phyloP scores from a whole-genome alignment of 108 stramenopile genomes.

The Pseudonitzschia multistriata region DNA sequence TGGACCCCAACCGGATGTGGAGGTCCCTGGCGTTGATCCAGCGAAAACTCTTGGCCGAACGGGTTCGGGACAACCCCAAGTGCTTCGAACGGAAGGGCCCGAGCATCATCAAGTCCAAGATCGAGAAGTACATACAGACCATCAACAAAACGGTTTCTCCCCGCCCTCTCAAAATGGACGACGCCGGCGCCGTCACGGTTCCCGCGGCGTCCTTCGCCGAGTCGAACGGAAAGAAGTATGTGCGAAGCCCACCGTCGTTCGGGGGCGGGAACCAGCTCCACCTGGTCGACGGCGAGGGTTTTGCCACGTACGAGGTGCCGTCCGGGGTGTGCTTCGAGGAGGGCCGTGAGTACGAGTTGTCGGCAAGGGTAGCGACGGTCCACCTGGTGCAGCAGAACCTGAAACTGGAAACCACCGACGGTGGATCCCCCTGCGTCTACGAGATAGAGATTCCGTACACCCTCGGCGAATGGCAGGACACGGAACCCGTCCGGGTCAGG shows the following conservation, averaged over 20 bases:
- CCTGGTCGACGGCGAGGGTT: constrained; percentile 35
- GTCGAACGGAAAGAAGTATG: constrained; percentile 26
- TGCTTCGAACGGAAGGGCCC: constrained; percentile 32
- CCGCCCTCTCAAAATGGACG: constrained; percentile 29
- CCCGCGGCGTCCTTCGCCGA: constrained; percentile 31
- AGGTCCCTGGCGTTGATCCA: constrained; percentile 46
- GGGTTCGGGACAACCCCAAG: constrained; percentile 14
- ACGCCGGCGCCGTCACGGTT: constrained; percentile 22
- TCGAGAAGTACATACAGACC: constrained; percentile 40
- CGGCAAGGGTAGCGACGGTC: constrained; percentile 40
- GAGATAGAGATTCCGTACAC: constrained; percentile 51
- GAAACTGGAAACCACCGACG: constrained; percentile 28
- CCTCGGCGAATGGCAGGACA: constrained; percentile 47
- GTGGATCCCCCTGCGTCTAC: background rate
- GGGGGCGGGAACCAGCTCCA: constrained; percentile 43
- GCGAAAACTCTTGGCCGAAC: constrained; percentile 28
- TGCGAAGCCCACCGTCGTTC: constrained; percentile 30
- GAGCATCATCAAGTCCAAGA: constrained; percentile 29
- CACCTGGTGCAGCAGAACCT: constrained; percentile 40
- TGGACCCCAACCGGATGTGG: constrained; percentile 44
- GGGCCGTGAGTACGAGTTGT: constrained; percentile 32
- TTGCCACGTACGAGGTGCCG: constrained; percentile 35
- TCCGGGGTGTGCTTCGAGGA: constrained; percentile 21
- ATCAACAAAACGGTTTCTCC: constrained; percentile 27
- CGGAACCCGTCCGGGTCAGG: constrained; percentile 37